Evolutionary conservation across 2,329 filamentous ascomycete genomes (phyloP).

Genomic region (Venturiaceae sp.): DNA sequence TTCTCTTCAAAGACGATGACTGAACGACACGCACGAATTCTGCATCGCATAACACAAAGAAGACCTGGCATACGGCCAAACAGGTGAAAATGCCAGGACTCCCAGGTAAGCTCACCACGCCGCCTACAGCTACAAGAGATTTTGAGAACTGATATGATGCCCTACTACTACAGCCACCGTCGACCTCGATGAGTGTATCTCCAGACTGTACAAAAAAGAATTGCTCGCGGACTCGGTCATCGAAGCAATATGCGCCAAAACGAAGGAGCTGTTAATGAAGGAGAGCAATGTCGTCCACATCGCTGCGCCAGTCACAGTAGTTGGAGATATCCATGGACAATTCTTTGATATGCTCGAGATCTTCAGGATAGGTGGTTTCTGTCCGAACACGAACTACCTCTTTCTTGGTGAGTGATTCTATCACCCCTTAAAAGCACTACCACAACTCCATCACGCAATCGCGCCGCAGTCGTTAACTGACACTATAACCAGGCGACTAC

Average conservation of each 20-base stretch:
- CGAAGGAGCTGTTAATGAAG: conserved; percentile 97
- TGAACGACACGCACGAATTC: background rate
- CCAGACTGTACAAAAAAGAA: conserved; percentile 92
- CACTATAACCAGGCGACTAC: conserved; percentile 63
- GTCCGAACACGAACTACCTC: conserved; percentile 95
- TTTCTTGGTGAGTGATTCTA: conserved; percentile 62
- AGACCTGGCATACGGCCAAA: background rate
- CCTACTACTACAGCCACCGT: conserved; percentile 65
- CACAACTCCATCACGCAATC: conserved; percentile 7
- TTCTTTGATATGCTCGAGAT: conserved; percentile 99
- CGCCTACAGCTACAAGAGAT: background rate
- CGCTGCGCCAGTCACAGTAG: conserved; percentile 87
- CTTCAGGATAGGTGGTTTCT: conserved; percentile 95
- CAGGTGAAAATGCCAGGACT: conserved; percentile 7
- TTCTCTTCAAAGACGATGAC: background rate
- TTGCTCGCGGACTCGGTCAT: conserved; percentile 95
- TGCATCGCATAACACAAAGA: background rate
- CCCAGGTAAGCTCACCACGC: background rate
- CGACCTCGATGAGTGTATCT: conserved; percentile 97
- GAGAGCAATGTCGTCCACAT: conserved; percentile 99
- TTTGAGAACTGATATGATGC: background rate
- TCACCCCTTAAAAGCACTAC: background rate
- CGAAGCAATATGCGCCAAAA: conserved; percentile 98
- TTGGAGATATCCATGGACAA: conserved; percentile 97
- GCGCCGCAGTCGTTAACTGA: conserved; percentile 4